These are phyloP conservation scores for Alternaria panax DNA, from an alignment of 2,329 filamentous ascomycete genomes.

Conservation along the genomic window DNA sequence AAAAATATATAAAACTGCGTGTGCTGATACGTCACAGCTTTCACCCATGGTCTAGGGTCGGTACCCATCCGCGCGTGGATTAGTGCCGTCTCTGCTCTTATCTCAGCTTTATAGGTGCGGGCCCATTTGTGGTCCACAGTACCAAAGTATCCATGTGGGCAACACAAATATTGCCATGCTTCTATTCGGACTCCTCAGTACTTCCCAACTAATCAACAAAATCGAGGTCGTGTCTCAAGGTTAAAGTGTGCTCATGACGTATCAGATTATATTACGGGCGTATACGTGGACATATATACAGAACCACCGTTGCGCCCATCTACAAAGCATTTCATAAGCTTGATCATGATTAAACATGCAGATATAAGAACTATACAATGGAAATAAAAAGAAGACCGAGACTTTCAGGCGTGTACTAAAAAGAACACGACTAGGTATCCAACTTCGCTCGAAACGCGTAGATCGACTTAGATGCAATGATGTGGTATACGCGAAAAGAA, in stretches of 20 bases:
- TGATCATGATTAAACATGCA: neutral
- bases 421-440: constrained; percentile 29
- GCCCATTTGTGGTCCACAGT: neutral
- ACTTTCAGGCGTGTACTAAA: constrained; percentile 1
- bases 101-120: neutral
- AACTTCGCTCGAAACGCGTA: constrained; percentile 21
- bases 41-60: neutral
- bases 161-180: neutral
- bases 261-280: neutral
- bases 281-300: neutral
- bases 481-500: neutral
- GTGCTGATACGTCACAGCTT: neutral
- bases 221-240: neutral
- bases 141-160: neutral
- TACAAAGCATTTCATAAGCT: neutral
- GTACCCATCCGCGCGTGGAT: neutral
- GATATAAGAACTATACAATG: neutral
- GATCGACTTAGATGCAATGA: constrained; percentile 4
- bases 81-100: neutral
- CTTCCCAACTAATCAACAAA: neutral
- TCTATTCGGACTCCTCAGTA: neutral
- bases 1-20: too few species aligned
- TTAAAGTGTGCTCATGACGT: neutral
- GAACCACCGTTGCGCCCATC: neutral
- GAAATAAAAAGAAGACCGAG: neutral